Base-by-base conservation (phyloP, 78 protist species). In the Dictyostelium brefeldianum region DNA sequence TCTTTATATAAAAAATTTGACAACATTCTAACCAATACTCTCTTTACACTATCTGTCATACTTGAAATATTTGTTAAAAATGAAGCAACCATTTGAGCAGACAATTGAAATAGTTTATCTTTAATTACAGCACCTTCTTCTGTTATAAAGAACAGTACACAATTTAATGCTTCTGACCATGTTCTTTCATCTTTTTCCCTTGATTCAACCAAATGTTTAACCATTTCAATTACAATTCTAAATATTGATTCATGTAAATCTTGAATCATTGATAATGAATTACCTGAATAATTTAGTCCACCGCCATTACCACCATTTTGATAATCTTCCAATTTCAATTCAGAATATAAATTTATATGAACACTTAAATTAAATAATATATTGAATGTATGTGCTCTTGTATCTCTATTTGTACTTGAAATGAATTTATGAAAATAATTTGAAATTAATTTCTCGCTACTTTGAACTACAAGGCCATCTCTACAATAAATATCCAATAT, bases 401-500 rank as follows among this genome's bases (percentile, higher is more conserved):
- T 27, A 31, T 87, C 93, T 14, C 84, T 31, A 62, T 53, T 22
- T 8, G 47, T 15, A 51, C 74, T 87, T 0, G 64, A n/a, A 25
- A 87, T 53, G 20, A 87, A 59, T 53, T 77, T 54, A 22, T 64
- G 54, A 20, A 87, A 87, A 25, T 87, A 87, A 20, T 29, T 31
- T 46, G 36, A 50, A 11, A 87, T 73, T 10, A 65, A 12, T 54
- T 77, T 87, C 36, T 87, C 93, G 7, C 51, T n/a, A 20, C 56
- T 56, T 27, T 78, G 62, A n/a, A 50, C 74, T 0, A 57, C 83
- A 0, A 85, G 46, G 46, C 78, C 81, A 50, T 74, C 48, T 12
- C 59, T 54, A 65, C 93, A 87, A 77, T 87, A 87, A n/a, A 77
- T 87, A 77, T 87, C 93, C 47, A 77, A 64, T 18, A 87, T n/a